Base-by-base conservation (phyloP, 2,329 filamentous ascomycete species). In the Raffaelea arxii region DNA sequence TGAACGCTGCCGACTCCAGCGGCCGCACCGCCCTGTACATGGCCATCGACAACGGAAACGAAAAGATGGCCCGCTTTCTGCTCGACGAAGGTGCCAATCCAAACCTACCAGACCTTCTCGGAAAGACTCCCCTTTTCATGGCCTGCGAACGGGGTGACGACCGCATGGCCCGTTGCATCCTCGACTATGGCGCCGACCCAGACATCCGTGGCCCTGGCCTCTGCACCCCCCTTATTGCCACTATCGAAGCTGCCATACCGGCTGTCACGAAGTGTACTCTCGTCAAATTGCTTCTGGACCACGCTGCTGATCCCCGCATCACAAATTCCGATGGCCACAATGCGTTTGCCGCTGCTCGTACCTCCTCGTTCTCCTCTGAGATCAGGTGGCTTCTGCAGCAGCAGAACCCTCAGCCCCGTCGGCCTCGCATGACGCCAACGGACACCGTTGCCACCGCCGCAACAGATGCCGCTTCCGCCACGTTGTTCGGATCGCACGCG, bases 71-170 rank as follows among this genome's bases (percentile, higher is more conserved):
- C 2, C 44, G 44, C 14, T 48, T 49, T 24, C 43, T 59, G 25
- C 51, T 54, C 43, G 57, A 56, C 46, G 48, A 53, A 44, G 58
- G 56, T 4, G 56, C 56, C 16, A 58, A 58, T 50, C 48, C 43
- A 21, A 32, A 51, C 35, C 51, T 57, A 36, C 4, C 16, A 3
- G 45, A 46, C 11, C 35, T 35, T 23, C 27, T 36, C 14, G 45
- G 39, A 11, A 46, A 46, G 37, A 43, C 45, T 21, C 37, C 45
- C 19, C 45, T 46, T 14, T 46, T 42, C 38, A 25, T 46, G 30
- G 27, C 45, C 12, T 46, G 45, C 18, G 39, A 46, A 30, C 24
- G 39, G 12, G 45, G 45, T 4, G 45, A 46, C 22, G 39, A 41
- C 14, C 11, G 5, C 21, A 36, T 46, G 27, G 45, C 32, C 2